Base-by-base conservation (phyloP, 352 stramenopile genomes). In the Phytophthora quininea region DNA sequence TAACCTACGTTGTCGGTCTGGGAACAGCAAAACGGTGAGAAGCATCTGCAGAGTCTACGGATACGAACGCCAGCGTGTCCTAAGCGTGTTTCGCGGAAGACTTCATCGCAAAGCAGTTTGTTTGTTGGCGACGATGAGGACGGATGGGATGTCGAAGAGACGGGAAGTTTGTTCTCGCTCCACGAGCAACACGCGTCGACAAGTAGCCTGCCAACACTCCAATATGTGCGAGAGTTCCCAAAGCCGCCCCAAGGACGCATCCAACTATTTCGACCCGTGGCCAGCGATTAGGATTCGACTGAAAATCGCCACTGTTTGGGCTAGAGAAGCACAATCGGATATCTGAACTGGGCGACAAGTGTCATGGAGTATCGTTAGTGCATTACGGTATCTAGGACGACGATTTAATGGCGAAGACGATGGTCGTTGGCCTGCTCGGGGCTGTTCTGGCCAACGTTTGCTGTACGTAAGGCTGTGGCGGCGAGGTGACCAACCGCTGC, bases 151-250 rank as follows among this genome's bases (percentile, higher is more conserved):
- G 14, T 30, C 50, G 50, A 62, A 46, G 54, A 12, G 19, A 9
- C 5, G 24, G 58, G 56, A 27, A 64, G 27, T 33, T 45, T 80
- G 12, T 77, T 71, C 40, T 81, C 70, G 9, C 53, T 81, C 0
- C 58, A 76, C 14, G 57, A 78, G 8, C 37, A 51, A 7, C 45
- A 49, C 8, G n/a, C 15, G 8, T 51, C 38, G 4, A 27, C 60
- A 61, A 54, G 31, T n/a, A 74, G 43, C 14, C 40, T 69, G 32
- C 59, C 58, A 11, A 61, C 52, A 12, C 61, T 79, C 3, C 74
- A 78, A 19, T 88, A 88, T 46, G 45, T 80, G 30, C 77, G 75
- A 2, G 81, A 90, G 60, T 90, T 87, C 54, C 66, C 79, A 7
- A 84, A 64, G 38, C 67, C 70, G 29, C 57, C 79, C 2, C 55